Conservation (phyloP, 2,329 filamentous ascomycete genomes). For the Venturia asperata region DNA sequence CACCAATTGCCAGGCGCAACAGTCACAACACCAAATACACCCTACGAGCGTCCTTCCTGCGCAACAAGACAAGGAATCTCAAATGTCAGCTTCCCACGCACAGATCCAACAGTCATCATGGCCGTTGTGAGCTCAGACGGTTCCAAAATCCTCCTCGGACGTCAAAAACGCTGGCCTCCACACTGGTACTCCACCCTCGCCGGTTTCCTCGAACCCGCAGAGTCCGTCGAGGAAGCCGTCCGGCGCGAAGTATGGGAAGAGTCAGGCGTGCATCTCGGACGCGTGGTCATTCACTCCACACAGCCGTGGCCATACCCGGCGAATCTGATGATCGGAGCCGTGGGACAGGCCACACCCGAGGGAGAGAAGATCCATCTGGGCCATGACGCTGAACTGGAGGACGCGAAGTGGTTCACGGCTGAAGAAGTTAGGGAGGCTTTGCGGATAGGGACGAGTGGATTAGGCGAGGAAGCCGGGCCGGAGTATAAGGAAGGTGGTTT, state of each 20-base stretch:
- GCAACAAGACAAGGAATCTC: slow-evolving; percentile 77
- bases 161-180: slow-evolving; percentile 74
- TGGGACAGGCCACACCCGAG: slow-evolving; percentile 73
- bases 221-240: slow-evolving; percentile 46
- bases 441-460: slow-evolving; percentile 54
- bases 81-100: slow-evolving; percentile 86
- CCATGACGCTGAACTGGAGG: slow-evolving; percentile 85
- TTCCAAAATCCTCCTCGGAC: slow-evolving; percentile 71
- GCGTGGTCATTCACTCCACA: slow-evolving; percentile 45
- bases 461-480: slow-evolving; percentile 57
- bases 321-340: slow-evolving; percentile 55
- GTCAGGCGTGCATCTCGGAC: slow-evolving; percentile 40
- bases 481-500: slow-evolving; percentile 70
- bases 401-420: slow-evolving; percentile 79
- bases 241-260: slow-evolving; percentile 47
- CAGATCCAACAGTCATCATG: slow-evolving; percentile 92
- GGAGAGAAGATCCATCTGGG: slow-evolving; percentile 76
- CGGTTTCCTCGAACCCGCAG: slow-evolving; percentile 46
- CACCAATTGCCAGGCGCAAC: slow-evolving; percentile 34
- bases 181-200: slow-evolving; percentile 82
- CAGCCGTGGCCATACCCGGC: slow-evolving; percentile 50
- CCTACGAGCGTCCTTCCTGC: slow-evolving; percentile 58
- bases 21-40: slow-evolving; percentile 32
- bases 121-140: slow-evolving; percentile 79
- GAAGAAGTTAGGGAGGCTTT: slow-evolving; percentile 76